phyloP scores from a whole-genome alignment of 441 rosid species.

The Populus hybrid region DNA sequence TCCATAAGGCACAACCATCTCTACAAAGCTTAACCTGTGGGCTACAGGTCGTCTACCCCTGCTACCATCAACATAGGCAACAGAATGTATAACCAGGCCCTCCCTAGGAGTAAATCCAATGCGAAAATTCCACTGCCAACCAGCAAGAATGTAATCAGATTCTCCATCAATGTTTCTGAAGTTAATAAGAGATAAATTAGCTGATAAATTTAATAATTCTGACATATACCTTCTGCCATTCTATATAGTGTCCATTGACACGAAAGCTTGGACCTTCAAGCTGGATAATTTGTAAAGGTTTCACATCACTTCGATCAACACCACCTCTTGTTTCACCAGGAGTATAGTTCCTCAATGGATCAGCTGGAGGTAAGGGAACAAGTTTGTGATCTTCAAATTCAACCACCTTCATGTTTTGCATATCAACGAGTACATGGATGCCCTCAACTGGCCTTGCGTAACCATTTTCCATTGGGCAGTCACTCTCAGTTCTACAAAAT shows the following conservation, averaged over 20 bases:
- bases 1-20: conserved; percentile 95
- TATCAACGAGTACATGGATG: conserved; percentile 71
- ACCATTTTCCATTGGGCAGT: conserved; percentile 92
- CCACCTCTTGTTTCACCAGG: conserved; percentile 84
- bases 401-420: conserved; percentile 83
- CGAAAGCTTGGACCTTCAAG: conserved; percentile 95
- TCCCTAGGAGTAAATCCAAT: conserved; percentile 88
- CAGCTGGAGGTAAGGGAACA: conserved; percentile 88
- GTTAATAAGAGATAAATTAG: conserved; percentile 4
- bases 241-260: conserved; percentile 69
- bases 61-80: conserved; percentile 87
- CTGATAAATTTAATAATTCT: background rate
- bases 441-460: conserved; percentile 94
- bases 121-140: conserved; percentile 85
- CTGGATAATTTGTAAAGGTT: conserved; percentile 72
- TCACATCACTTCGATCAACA: conserved; percentile 88
- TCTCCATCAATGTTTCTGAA: background rate
- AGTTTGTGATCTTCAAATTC: conserved; percentile 87
- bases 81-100: conserved; percentile 84
- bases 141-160: conserved; percentile 21
- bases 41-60: conserved; percentile 86
- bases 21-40: conserved; percentile 84
- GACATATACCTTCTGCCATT: conserved; percentile 75
- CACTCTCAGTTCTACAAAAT: conserved; percentile 87
- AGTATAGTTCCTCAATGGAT: conserved; percentile 81